A percentile compares a stretch with the other conserved stretches of the same genome.
Conservation (phyloP, 176 grass and related monocot species). For the Puya raimondii region DNA sequence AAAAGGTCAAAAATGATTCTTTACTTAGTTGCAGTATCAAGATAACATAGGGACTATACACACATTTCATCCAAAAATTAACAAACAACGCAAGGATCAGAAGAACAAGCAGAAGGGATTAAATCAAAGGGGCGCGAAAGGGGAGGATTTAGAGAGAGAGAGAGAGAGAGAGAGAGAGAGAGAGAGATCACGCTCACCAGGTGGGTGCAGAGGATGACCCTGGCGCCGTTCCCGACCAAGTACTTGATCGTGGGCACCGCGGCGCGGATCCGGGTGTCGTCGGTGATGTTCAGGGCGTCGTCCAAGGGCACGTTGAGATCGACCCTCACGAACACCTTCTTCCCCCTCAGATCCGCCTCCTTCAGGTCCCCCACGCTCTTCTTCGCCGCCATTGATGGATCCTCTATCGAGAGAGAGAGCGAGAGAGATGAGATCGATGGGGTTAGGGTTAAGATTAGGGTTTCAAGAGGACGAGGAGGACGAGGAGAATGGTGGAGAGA, state of each 20-base stretch:
- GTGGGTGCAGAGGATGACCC: constrained; percentile 28
- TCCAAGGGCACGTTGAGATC: constrained; percentile 36
- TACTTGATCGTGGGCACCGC: constrained; percentile 35
- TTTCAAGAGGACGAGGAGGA: neutral
- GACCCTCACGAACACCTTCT: constrained; percentile 35
- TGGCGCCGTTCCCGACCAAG: constrained; percentile 22
- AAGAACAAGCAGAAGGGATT: neutral
- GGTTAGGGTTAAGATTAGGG: neutral
- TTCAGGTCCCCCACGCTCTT: constrained; percentile 30
- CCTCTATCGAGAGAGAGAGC: neutral
- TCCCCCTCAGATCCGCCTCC: constrained; percentile 20
- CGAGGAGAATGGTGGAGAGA: constrained; percentile 1
- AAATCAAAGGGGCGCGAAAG: neutral
- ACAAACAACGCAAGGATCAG: neutral
- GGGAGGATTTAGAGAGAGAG: neutral
- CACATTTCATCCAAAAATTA: too few species aligned
- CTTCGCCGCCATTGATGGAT: constrained; percentile 16
- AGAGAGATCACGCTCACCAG: constrained; percentile 20
- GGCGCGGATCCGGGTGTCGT: constrained; percentile 37
- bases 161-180: neutral
- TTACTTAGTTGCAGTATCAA: too few species aligned
- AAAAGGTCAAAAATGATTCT: too few species aligned
- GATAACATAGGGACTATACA: too few species aligned
- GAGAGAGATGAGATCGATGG: neutral
- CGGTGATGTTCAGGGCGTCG: constrained; percentile 29